Base-by-base conservation (phyloP, 306 rosid species). In the Leucaena leucocephala region DNA sequence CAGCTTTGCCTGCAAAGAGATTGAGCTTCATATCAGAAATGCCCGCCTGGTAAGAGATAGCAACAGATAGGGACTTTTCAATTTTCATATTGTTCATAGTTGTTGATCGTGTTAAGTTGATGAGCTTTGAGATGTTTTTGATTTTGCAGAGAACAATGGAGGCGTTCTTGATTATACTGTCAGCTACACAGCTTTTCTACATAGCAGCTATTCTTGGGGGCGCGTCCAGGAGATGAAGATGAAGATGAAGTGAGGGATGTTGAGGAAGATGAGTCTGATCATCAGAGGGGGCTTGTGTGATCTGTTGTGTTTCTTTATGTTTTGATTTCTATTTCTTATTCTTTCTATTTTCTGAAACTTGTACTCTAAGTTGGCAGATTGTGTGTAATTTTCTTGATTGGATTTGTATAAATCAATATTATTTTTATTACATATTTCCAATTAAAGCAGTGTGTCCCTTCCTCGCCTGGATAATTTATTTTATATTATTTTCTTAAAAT, bases 1-100 rank as follows among this genome's bases (percentile, higher is more conserved):
- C 89, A 93, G 98, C 21, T 93, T 95, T 77, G 98, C 92, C 35
- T 91, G 98, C 80, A 93, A 96, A 84, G 98, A 96, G 97, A 96
- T 91, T 74, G 84, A 86, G 80, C 91, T 96, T 33, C 81, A 80
- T 4, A 21, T 77, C 87, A 84, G 99, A 84, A 96, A 90, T 84
- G 68, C 93, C 19, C 88, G 94, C 39, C 78, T 96, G 99, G 99
- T 96, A 84, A 83, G 94, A 83, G 39, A 49, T 13, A 13, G 27
- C 27, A 69, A 75, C n/a, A 44, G 12, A 44, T 21, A 19, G 36
- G 38, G 79, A 54, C 17, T 45, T 64, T 10, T 22, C 15, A 50
- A 17, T 50, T 50, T 50, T 5, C 3, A 16, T 50, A n/a, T 54
- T 5, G 57, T 48, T 16, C 12, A 63, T 74, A 27, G 11, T 77